Evolutionary conservation across 352 stramenopile genomes (phyloP), one percentile per base, ranked within the genome.

Genomic region (Phytophthora podocarpi): DNA sequence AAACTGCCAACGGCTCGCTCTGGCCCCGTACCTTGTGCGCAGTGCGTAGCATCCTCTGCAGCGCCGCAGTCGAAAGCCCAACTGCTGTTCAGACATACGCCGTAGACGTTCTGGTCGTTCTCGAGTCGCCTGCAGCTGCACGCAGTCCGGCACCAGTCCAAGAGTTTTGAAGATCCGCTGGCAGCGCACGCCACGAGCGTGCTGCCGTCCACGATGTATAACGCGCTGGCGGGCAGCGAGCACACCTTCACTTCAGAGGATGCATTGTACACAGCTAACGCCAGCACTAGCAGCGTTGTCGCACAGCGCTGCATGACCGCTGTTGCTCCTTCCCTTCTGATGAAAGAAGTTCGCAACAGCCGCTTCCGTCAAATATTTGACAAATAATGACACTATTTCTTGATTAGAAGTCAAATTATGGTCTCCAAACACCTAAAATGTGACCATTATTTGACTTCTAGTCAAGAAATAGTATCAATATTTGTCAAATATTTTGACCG

Each of bases 101-200:
- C 48, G 18, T 67, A 58, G 1, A 57, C 21, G 16, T 43, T 54
- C 21, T 26, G 36, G 30, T 53, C 49, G 30, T 36, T 39, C 42
- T 63, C 24, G 28, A 67, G 45, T 35, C 50, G 49, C 23, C 62
- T 62, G 48, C 62, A 71, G 23, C 34, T 67, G 27, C 62, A 67
- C 10, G 56, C 62, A 18, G 47, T 54, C 28, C 41, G 55, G 34
- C 62, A 70, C 41, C 8, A 2, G 11, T 32, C 30, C 28, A 42
- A 53, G 16, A 70, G 21, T 28, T n/a, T 34, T 36, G 45, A 47
- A 35, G 61, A 58, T 36, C n/a, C 40, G 2, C 39, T 52, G 3
- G 36, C 16, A 52, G 42, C 43, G 30, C 60, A 64, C 24, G 45
- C 16, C 24, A 53, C 31, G 12, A 65, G 46, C n/a, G 24, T 16